Evolutionary conservation across 2,329 filamentous ascomycete species (phyloP).

Genomic region (Fusarium circinatum): DNA sequence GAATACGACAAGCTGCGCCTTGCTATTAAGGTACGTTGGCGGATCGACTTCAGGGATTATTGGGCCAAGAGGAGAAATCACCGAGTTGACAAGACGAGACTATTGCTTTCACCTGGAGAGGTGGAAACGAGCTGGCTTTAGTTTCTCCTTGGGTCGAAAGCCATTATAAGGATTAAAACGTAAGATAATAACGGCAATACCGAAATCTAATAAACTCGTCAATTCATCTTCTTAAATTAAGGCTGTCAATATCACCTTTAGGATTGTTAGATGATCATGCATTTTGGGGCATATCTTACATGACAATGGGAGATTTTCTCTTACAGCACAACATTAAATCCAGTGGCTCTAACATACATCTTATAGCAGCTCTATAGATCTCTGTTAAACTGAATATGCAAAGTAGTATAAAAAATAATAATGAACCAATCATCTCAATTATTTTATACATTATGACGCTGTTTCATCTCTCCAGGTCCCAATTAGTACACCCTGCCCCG

Average conservation of each 20-base stretch:
- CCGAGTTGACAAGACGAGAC: background rate
- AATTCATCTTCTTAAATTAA: background rate
- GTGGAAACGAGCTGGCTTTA: background rate
- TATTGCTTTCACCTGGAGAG: background rate
- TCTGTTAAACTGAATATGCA: rapidly evolving
- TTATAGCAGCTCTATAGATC: background rate
- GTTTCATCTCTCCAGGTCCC: background rate
- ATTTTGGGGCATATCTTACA: rapidly evolving
- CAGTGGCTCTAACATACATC: rapidly evolving
- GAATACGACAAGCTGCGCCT: background rate
- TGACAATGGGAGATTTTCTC: rapidly evolving
- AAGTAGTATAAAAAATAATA: background rate
- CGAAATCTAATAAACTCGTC: rapidly evolving
- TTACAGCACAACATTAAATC: no score
- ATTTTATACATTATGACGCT: background rate
- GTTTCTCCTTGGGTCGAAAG: rapidly evolving
- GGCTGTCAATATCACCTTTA: no score
- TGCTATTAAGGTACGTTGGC: background rate
- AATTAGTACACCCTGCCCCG: background rate
- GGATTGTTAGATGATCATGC: no score
- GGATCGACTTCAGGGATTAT: background rate
- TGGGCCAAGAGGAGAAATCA: background rate
- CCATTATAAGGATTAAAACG: no score
- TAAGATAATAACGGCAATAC: rapidly evolving
- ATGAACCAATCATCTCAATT: background rate